phyloP scores from a whole-genome alignment of 805 yeast genomes.

The Wickerhamiella bombiphila region DNA sequence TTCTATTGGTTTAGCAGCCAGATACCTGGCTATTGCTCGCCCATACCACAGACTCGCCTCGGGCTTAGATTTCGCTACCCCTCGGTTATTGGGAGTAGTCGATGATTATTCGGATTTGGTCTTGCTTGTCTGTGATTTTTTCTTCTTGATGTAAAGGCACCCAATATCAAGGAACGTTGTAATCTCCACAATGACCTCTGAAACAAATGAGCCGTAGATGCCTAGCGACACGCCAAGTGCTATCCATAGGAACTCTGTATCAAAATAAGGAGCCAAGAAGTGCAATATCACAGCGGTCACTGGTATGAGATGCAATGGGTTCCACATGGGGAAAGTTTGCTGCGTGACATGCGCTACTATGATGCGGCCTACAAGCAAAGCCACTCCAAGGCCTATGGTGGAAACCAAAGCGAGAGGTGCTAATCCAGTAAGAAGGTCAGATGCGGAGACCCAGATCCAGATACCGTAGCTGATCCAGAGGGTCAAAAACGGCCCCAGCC shows the following conservation, averaged over 20 bases:
- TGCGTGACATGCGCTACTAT: slow-evolving; percentile 74
- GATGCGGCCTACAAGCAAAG: slow-evolving; percentile 82
- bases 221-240: slow-evolving; percentile 54
- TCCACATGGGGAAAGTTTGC: slow-evolving; percentile 56
- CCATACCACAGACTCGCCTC: no score
- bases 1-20: no score
- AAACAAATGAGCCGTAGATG: slow-evolving; percentile 51
- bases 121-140: no score
- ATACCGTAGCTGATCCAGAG: slow-evolving; percentile 38
- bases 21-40: no score
- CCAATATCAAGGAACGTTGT: slow-evolving; percentile 72
- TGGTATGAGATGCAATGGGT: slow-evolving; percentile 44
- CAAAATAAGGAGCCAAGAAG: slow-evolving; percentile 43
- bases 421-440: slow-evolving; percentile 26
- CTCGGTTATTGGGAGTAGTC: no score
- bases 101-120: no score
- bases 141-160: slow-evolving; percentile 62
- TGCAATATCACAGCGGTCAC: slow-evolving; percentile 51
- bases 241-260: slow-evolving; percentile 30
- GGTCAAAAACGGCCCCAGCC: slow-evolving; percentile 46
- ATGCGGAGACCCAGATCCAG: slow-evolving; percentile 34
- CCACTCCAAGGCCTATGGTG: slow-evolving; percentile 52
- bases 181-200: slow-evolving; percentile 62
- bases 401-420: slow-evolving; percentile 38
- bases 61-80: no score